Percentiles rank a stretch among this genome's conserved stretches.
These are phyloP conservation scores for Chloris gayana DNA, from an alignment of 176 grass and related monocot genomes.

Conservation along the genomic window DNA sequence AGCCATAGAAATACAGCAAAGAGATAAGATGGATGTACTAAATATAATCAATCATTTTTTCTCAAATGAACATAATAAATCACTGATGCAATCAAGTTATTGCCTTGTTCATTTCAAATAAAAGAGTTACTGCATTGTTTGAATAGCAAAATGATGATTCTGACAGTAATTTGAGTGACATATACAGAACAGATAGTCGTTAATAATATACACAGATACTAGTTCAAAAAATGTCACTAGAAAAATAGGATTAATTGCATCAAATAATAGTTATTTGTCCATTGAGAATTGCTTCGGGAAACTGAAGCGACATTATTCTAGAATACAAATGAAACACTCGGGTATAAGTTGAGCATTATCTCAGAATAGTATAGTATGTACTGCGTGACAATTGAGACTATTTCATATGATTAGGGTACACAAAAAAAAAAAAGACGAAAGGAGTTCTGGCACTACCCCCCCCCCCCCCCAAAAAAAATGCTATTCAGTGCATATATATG, in stretches of 20 bases:
- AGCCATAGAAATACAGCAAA: constrained; percentile 38
- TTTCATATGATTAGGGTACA: constrained; percentile 2
- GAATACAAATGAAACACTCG: neutral
- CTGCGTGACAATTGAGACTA: neutral
- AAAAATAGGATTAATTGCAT: constrained; percentile 2
- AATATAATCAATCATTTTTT: constrained; percentile 9
- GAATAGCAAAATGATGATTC: constrained; percentile 12
- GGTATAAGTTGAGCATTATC: constrained; percentile 11
- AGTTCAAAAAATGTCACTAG: neutral
- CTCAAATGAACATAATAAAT: too few species aligned
- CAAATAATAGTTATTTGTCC: too few species aligned
- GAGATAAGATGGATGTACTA: constrained; percentile 10
- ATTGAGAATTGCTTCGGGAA: neutral
- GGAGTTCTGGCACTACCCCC: too few species aligned
- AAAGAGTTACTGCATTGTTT: too few species aligned
- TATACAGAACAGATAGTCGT: neutral
- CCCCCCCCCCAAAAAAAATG: neutral
- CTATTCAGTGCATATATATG: neutral
- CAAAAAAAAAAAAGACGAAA: too few species aligned
- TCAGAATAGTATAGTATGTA: neutral
- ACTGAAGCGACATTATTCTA: constrained; percentile 13
- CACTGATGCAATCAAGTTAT: too few species aligned
- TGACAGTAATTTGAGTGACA: constrained; percentile 1
- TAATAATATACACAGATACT: neutral
- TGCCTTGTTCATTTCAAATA: too few species aligned